A percentile compares a stretch with the other conserved stretches of the same genome.
Conservation (phyloP, 2,329 filamentous ascomycete species). For the Colletotrichum magnum region DNA sequence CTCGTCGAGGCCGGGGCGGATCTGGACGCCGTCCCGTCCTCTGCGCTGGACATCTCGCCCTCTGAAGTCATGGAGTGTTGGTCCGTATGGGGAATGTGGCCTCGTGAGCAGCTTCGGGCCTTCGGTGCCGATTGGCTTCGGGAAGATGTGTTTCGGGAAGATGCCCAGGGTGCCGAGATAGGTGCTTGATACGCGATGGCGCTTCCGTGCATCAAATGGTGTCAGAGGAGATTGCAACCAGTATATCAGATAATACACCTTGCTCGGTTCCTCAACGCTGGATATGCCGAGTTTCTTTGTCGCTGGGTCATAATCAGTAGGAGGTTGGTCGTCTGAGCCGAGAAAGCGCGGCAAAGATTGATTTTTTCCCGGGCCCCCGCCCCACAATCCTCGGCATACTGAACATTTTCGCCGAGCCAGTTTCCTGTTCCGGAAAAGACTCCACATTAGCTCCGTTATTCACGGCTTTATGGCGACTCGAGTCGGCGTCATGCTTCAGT, state of each 20-base stretch:
- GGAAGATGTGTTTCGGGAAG: constrained; percentile 24
- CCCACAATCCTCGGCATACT: constrained; percentile 16
- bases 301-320: not conserved
- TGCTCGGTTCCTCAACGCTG: not conserved
- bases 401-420: constrained; percentile 1
- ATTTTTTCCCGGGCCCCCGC: not conserved
- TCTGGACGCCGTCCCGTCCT: constrained; percentile 5
- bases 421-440: not conserved
- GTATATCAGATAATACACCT: not conserved
- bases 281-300: constrained; percentile 1
- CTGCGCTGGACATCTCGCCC: constrained; percentile 26
- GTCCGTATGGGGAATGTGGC: constrained; percentile 9
- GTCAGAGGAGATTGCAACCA: not conserved
- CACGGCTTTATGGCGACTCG: not conserved
- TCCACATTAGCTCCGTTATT: constrained; percentile 10
- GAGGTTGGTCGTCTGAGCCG: not conserved
- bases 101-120: constrained; percentile 9
- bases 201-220: no score
- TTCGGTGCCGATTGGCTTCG: not conserved
- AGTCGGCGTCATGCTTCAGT: constrained; percentile 7
- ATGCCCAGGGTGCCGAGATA: constrained; percentile 8
- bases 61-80: constrained; percentile 27
- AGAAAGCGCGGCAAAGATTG: constrained; percentile 6
- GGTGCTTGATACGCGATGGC: not conserved
- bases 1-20: constrained; percentile 1